Evolutionary conservation across 1,284 basidiomycete species (phyloP).

Genomic region (Apiotrichum domesticum): DNA sequence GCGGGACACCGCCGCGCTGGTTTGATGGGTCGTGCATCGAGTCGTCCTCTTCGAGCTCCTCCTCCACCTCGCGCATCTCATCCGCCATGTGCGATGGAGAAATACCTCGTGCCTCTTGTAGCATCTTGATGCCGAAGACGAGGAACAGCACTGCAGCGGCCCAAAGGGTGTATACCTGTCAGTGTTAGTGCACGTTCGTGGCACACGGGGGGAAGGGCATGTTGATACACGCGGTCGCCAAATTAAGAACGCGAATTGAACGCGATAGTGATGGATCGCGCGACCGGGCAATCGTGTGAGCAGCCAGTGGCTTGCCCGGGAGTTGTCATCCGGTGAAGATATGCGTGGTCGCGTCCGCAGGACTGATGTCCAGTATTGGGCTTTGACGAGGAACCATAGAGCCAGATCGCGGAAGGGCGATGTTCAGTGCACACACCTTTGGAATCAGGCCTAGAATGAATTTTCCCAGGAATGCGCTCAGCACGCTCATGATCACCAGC

Average conservation of each 20-base stretch:
- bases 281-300: no score
- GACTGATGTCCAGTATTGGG: no score
- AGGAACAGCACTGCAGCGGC: slow-evolving; percentile 75
- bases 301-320: no score
- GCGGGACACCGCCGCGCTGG: slow-evolving; percentile 20
- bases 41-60: slow-evolving; percentile 60
- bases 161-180: slow-evolving; percentile 41
- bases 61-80: slow-evolving; percentile 86
- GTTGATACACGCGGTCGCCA: no score
- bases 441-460: slow-evolving; percentile 77
- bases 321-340: no score
- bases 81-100: slow-evolving; percentile 67
- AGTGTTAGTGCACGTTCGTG: no score
- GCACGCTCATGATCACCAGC: slow-evolving; percentile 83
- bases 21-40: slow-evolving; percentile 25
- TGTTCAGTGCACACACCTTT: slow-evolving; percentile 44
- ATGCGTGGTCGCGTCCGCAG: not conserved
- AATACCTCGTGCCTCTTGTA: slow-evolving; percentile 73
- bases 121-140: slow-evolving; percentile 79
- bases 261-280: no score
- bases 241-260: no score
- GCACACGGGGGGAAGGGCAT: no score
- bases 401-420: no score
- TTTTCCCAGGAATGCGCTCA: slow-evolving; percentile 81
- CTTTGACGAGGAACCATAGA: no score